Conservation (phyloP, 192 early-diverging fungal species). For the Hyaloraphidium curvatum region DNA sequence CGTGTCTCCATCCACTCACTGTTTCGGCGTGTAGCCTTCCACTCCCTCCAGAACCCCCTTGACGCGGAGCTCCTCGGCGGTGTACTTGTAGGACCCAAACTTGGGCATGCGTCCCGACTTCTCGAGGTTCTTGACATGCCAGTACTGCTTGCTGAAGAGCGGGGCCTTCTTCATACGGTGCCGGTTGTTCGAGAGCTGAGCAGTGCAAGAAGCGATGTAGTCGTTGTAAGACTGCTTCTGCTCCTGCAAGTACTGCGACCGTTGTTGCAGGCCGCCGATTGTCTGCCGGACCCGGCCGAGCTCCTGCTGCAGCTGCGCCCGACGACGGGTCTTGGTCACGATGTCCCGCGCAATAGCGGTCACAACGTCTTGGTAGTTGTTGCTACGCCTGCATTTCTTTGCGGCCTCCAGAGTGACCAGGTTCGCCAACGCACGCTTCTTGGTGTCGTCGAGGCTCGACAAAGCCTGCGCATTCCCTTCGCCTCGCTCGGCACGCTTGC, state of each 20-base stretch:
- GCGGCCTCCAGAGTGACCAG: constrained; percentile 65
- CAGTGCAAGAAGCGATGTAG: constrained; percentile 79
- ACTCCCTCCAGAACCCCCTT: constrained; percentile 80
- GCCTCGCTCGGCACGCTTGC: no score
- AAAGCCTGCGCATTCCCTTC: no score
- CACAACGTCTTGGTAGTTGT: constrained; percentile 84
- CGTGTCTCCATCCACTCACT: constrained; percentile 14
- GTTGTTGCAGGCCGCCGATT: constrained; percentile 65
- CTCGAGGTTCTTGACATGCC: constrained; percentile 72
- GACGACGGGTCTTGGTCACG: constrained; percentile 70
- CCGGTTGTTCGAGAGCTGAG: constrained; percentile 51
- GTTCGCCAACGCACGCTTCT: constrained; percentile 57
- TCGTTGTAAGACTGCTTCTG: constrained; percentile 79
- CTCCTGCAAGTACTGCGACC: constrained; percentile 58
- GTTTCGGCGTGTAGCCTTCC: constrained; percentile 58
- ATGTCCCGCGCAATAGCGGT: constrained; percentile 84
- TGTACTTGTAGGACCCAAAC: constrained; percentile 98
- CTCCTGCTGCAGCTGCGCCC: constrained; percentile 54
- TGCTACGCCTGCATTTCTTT: constrained; percentile 40
- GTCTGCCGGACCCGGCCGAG: constrained; percentile 56
- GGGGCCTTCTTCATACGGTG: constrained; percentile 42
- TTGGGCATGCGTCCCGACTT: constrained; percentile 68
- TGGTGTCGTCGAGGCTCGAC: constrained; percentile 56
- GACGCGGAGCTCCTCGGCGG: constrained; percentile 75
- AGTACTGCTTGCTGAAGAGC: constrained; percentile 89